Base-by-base conservation (phyloP, 371 early-diverging fungal species). In the Syncephalastrum monosporum region DNA sequence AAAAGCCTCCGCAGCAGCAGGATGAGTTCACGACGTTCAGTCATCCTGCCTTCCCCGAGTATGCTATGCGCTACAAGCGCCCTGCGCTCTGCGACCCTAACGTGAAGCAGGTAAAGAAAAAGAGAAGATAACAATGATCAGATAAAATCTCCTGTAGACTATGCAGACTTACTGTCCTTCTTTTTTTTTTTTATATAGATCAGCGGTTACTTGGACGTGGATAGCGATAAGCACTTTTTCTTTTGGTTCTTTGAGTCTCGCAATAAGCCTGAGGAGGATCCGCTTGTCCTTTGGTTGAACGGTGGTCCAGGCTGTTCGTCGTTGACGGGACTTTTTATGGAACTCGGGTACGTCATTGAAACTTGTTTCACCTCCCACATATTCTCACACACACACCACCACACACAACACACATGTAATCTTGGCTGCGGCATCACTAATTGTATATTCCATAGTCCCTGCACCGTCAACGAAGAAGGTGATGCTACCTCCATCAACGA, bases 201-300 rank as follows among this genome's bases (percentile, higher is more conserved):
- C 21, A 66, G 59, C 38, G 90, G 89, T 29, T 89, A 89, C 61
- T 59, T 89, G 29, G 87, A 87, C 56, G 62, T 82, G 47, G 82
- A 76, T 7, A 53, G 67, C 1, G 80, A 79, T 46, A 82, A 82
- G 63, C 87, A 88, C 61, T 82, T 90, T 64, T 95, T 91, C 78
- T 93, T 93, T 72, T 92, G 92, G 92, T 89, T 92, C 79, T 94
- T 94, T 71, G 94, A 94, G 61, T 90, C 91, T 12, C 84, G 91
- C 50, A 75, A 78, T 57, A 71, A 87, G 8, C 91, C 93, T 16
- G 50, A 64, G 41, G 72, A 74, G 1, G 93, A 93, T 55, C 94
- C 94, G 3, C 60, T 92, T 50, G 84, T 92, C 14, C 79, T 93
- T 24, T 93, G 93, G 93, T 69, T 91, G 53, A 86, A 87, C 24